These are phyloP conservation scores for Sclerotinia spermophila DNA, from an alignment of 2,329 filamentous ascomycete genomes.

Conservation along the genomic window DNA sequence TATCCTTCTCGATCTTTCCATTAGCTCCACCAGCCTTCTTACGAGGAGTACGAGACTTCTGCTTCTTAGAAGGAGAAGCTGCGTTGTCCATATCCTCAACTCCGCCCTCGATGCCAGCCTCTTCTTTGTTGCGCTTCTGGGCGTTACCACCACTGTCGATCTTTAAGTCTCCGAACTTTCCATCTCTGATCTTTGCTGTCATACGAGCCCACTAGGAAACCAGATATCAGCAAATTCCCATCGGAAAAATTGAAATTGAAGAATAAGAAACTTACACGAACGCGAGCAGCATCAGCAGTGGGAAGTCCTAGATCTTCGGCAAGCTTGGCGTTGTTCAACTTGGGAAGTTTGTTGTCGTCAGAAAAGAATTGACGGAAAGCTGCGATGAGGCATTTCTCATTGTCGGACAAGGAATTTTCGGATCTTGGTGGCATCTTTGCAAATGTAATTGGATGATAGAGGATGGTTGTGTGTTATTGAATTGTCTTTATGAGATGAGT, in stretches of 20 bases:
- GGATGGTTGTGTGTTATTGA: not conserved
- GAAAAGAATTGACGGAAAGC: not conserved
- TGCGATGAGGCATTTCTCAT: not conserved
- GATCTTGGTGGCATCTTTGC: not conserved
- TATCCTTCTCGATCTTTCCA: not conserved
- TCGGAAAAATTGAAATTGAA: not conserved
- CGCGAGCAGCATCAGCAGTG: not conserved
- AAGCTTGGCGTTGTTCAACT: not conserved
- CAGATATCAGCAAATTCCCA: not conserved
- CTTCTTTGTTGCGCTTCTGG: not conserved
- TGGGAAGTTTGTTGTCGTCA: not conserved
- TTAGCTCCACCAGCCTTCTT: not conserved
- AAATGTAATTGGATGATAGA: not conserved
- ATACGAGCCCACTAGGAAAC: not conserved
- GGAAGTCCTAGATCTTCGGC: not conserved
- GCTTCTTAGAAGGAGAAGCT: not conserved
- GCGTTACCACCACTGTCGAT: not conserved
- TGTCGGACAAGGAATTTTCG: not conserved
- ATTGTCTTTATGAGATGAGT: not conserved
- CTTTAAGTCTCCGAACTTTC: not conserved
- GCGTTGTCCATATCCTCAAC: not conserved
- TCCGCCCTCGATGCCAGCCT: not conserved
- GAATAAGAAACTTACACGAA: not conserved
- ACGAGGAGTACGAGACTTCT: not conserved
- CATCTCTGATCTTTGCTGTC: not conserved